Conservation (phyloP, 768 basidiomycete species). For the Pleurotus tuber-regium region DNA sequence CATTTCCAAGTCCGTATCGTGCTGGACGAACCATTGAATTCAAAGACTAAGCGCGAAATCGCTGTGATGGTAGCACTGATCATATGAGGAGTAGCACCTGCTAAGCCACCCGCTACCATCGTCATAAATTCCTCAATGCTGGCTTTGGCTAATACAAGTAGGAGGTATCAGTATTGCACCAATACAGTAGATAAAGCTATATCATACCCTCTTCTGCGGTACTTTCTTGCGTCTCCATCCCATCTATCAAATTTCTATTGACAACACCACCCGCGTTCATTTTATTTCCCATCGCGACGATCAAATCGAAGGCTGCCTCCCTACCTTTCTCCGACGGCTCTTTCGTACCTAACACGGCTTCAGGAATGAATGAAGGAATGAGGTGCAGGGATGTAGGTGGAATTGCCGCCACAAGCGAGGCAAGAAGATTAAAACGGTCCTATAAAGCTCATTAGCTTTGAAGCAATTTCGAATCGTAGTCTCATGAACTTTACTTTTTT, state of each 20-base stretch:
- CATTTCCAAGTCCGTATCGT: no score
- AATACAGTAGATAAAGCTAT: conserved; percentile 17
- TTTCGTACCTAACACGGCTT: conserved; percentile 93
- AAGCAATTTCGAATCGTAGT: neutral
- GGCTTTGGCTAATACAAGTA: conserved; percentile 47
- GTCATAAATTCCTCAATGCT: conserved; percentile 91
- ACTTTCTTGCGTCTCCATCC: conserved; percentile 68
- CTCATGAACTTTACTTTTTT: conserved; percentile 63
- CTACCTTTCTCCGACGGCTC: conserved; percentile 94
- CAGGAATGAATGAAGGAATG: conserved; percentile 87
- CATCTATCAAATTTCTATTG: conserved; percentile 71
- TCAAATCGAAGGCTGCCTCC: conserved; percentile 83
- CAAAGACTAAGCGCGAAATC: conserved; percentile 90
- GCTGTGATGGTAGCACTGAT: conserved; percentile 96
- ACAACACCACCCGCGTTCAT: conserved; percentile 88
- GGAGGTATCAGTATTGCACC: conserved; percentile 11
- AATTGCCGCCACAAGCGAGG: conserved; percentile 64
- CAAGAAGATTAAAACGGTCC: conserved; percentile 82
- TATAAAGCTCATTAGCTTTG: conserved; percentile 25
- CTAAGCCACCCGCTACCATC: conserved; percentile 94
- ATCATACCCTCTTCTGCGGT: conserved; percentile 45
- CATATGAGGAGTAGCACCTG: conserved; percentile 94
- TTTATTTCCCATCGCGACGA: conserved; percentile 90
- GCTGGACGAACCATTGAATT: conserved; percentile 79
- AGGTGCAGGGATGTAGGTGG: conserved; percentile 74